Evolutionary conservation across 1,139 yeast genomes (phyloP), one percentile per base, ranked within the genome.

Genomic region (Sugiyamaella pinicola): DNA sequence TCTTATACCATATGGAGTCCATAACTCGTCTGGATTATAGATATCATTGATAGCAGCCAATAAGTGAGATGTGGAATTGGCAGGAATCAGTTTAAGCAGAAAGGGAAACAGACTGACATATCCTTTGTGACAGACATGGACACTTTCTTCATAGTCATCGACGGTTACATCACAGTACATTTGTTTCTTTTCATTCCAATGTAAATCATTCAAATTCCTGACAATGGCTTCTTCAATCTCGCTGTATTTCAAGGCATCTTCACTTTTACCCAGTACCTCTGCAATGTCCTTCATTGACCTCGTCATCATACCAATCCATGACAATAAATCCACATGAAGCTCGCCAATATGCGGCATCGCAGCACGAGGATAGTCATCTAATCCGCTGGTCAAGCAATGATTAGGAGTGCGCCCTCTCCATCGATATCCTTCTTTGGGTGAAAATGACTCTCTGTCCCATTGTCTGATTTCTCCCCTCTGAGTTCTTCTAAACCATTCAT

Each of bases 261-360:
- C 83, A 0, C 69, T 64, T 49, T 79, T 73, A 0, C 78, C 85
- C 38, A 90, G 71, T n/a, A 84, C 70, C 41, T 73, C 74, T 0
- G 98, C 95, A 58, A 93, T 81, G 53, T 81, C 76, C 59, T 81
- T 81, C 83, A 95, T 83, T 0, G 96, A 81, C 58, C 84, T 77
- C 0, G 96, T 81, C 96, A 93, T 89, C 17, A 87, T 84, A 8
- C 96, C 98, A 55, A 93, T 81, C 99, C 99, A 93, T 9, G 95
- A 79, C 49, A 91, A 73, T 54, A 93, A 75, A 67, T 93, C 99
- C 24, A 95, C 93, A 63, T 93, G 88, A 49, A 93, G 74, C 69
- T 93, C 99, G 0, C 95, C 96, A 38, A 85, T 77, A 68, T 89
- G 96, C 0, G 95, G 93, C 9, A 82, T 83, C 34, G 76, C 72